Evolutionary conservation across 495 filamentous ascomycete genomes (phyloP), one percentile per base, ranked within the genome.

Genomic region (Annulohypoxylon nitens): DNA sequence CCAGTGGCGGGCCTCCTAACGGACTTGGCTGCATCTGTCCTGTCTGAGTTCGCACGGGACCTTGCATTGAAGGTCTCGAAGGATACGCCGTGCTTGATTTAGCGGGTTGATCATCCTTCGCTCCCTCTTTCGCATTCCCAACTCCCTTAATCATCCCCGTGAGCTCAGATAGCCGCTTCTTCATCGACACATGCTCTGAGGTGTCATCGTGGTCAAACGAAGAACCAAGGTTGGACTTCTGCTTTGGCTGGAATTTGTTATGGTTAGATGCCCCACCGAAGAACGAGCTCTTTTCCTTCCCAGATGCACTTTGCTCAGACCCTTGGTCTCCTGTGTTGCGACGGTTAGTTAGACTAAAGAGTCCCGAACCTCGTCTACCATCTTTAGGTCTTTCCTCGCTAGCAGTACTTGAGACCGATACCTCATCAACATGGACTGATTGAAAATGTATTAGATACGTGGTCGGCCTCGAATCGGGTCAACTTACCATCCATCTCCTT

Each of bases 141-240:
- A 77, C 77, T 4, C 75, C 75, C 58, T 70, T 75, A 9, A 79
- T 79, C 75, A 79, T 79, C 10, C 75, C 77, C 41, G 71, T 77
- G 10, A 79, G 70, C 50, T 79, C 77, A 7, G 77, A 79, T 1
- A 79, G 45, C 26, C 74, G 66, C 55, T 75, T 77, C 48, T 71
- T 79, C 63, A 71, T 72, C 16, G 69, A 72, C 8, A 37, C 36
- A 30, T 58, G 61, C 23, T 75, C 74, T n/a, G 67, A 41, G 1
- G 26, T 61, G n/a, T 75, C 67, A 54, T 77, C 77, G 25, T 74
- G 66, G 2, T 79, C 73, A 47, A 62, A 73, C 0, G 72, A 58
- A 4, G 64, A 67, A 4, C 58, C 60, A 6, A 61, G 53, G 37
- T 66, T 73, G 5, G 76, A 67, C 60, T 75, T 78, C 43, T 63